phyloP scores from a whole-genome alignment of 192 early-diverging fungal species.

The Coemansia sp. region DNA sequence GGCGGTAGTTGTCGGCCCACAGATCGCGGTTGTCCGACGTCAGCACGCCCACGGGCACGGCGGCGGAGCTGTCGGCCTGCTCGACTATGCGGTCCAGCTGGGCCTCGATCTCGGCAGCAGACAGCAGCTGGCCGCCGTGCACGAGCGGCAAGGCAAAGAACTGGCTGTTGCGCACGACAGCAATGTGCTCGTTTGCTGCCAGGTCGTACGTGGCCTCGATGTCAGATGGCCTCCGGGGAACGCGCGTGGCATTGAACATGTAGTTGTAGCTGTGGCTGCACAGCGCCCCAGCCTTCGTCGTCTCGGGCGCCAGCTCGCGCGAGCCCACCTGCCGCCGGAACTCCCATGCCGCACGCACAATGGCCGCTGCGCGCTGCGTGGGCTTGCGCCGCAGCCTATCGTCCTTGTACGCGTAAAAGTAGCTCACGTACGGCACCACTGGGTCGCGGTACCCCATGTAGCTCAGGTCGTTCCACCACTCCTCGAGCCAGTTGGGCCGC shows the following conservation, averaged over 20 bases:
- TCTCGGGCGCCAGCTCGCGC: constrained; percentile 81
- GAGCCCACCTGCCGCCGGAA: constrained; percentile 80
- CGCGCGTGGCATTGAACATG: constrained; percentile 95
- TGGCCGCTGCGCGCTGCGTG: constrained; percentile 82
- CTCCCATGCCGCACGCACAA: constrained; percentile 84
- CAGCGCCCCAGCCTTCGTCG: constrained; percentile 71
- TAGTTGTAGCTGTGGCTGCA: constrained; percentile 91
- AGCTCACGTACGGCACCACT: constrained; percentile 92
- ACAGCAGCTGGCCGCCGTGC: constrained; percentile 75
- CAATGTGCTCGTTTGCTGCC: constrained; percentile 73
- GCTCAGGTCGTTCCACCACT: constrained; percentile 97
- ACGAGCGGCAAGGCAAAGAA: constrained; percentile 78
- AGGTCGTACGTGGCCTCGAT: constrained; percentile 72
- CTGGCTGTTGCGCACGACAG: constrained; percentile 87
- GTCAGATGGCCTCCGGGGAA: constrained; percentile 85
- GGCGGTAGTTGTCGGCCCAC: constrained; percentile 83
- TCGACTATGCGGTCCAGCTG: constrained; percentile 71
- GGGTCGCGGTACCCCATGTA: constrained; percentile 96
- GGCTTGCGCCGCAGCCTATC: constrained; percentile 75
- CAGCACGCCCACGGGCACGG: constrained; percentile 77
- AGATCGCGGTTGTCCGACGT: constrained; percentile 92
- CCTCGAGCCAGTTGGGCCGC: constrained; percentile 86
- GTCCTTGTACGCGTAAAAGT: constrained; percentile 94
- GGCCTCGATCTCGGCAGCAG: constrained; percentile 78
- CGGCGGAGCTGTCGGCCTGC: constrained; percentile 65